phyloP scores from a whole-genome alignment of 2,329 filamentous ascomycete genomes.

The Trichoderma sp. region DNA sequence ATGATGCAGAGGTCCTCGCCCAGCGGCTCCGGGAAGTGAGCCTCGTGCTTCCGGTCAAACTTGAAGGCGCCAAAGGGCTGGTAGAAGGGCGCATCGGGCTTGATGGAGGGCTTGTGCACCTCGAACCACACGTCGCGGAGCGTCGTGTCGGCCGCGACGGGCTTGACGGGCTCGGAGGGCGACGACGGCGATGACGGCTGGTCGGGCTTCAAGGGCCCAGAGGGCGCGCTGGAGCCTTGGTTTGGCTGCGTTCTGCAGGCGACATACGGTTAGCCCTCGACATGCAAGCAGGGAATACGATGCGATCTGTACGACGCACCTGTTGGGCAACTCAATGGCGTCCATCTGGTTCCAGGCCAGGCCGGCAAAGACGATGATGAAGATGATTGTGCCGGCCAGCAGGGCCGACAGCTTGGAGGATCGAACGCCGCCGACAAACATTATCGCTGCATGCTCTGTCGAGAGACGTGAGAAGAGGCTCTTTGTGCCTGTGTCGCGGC shows the following conservation, averaged over 20 bases:
- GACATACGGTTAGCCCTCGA: neutral
- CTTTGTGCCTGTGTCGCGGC: neutral
- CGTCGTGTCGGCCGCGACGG: neutral
- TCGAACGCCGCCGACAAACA: constrained; percentile 37
- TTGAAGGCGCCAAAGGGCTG: constrained; percentile 39
- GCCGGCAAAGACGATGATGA: constrained; percentile 37
- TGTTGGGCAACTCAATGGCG: constrained; percentile 31
- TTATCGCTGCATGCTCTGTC: constrained; percentile 32
- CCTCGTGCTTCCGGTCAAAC: constrained; percentile 34
- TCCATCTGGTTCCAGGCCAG: constrained; percentile 40
- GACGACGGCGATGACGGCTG: neutral
- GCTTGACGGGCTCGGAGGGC: neutral
- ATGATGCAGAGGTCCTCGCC: constrained; percentile 48
- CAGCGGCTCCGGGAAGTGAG: constrained; percentile 39
- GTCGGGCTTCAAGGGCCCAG: neutral
- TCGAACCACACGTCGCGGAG: constrained; percentile 39
- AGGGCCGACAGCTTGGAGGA: constrained; percentile 37
- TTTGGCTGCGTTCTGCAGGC: constrained; percentile 11
- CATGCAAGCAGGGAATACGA: neutral
- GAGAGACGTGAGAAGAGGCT: neutral
- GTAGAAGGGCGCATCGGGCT: constrained; percentile 34
- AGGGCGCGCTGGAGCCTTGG: neutral
- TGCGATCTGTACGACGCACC: constrained; percentile 26
- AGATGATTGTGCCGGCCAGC: constrained; percentile 37
- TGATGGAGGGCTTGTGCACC: constrained; percentile 36